Evolutionary conservation across 768 basidiomycete species (phyloP).

Genomic region (Kwoniella dejecticola): DNA sequence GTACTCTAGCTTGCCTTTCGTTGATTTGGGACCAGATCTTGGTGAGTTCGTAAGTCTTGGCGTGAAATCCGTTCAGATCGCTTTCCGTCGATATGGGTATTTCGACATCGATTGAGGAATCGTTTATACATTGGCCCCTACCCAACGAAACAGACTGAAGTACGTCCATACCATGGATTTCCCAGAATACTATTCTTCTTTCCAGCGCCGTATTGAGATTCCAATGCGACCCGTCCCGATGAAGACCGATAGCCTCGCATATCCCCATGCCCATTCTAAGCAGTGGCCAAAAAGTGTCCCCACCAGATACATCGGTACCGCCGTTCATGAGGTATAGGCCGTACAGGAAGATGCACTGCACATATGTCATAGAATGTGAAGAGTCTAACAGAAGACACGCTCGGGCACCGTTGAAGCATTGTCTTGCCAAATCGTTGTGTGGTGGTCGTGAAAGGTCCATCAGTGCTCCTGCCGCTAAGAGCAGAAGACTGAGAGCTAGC

Average conservation of each 20-base stretch:
- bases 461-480: conserved; percentile 21
- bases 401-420: conserved; percentile 19
- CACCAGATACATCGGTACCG: conserved; percentile 17
- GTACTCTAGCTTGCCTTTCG: conserved; percentile 22
- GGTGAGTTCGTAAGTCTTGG: conserved; percentile 19
- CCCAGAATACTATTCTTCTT: conserved; percentile 32
- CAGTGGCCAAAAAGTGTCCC: conserved; percentile 24
- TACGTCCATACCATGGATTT: conserved; percentile 29
- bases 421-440: conserved; percentile 6
- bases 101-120: conserved; percentile 21
- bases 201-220: conserved; percentile 15
- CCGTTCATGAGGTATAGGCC: conserved; percentile 30
- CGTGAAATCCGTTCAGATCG: conserved; percentile 18
- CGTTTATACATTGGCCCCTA: conserved; percentile 25
- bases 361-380: conserved; percentile 25
- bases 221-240: conserved; percentile 26
- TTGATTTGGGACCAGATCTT: conserved; percentile 31
- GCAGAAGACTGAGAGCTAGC: conserved; percentile 16
- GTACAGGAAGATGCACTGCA: conserved; percentile 26
- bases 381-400: conserved; percentile 20
- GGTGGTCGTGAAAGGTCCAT: conserved; percentile 25
- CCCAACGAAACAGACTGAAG: conserved; percentile 23
- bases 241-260: conserved; percentile 28
- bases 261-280: conserved; percentile 30
- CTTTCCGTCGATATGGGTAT: conserved; percentile 18